These are phyloP conservation scores for Golovinomyces cichoracearum DNA, from an alignment of 2,329 filamentous ascomycete species.

Conservation along the genomic window DNA sequence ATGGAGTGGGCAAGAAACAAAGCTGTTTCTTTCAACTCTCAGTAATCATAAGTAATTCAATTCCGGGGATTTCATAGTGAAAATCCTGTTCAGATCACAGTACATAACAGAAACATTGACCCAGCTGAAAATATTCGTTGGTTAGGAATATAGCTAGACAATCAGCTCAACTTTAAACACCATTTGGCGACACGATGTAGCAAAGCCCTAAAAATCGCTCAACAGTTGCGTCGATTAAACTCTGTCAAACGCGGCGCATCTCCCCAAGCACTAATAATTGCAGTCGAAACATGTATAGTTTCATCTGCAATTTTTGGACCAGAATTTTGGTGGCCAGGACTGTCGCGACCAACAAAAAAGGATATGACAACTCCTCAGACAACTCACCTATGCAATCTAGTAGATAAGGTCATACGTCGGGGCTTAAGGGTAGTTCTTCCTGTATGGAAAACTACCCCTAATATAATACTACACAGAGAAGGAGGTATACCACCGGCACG, in stretches of 20 bases:
- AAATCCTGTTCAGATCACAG: too few species aligned
- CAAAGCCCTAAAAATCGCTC: not conserved
- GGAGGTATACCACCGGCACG: not conserved
- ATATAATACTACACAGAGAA: not conserved
- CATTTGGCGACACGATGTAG: not conserved
- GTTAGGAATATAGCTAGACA: not conserved
- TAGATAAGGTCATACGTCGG: not conserved
- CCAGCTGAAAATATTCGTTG: not conserved
- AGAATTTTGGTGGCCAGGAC: too few species aligned
- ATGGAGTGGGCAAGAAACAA: too few species aligned
- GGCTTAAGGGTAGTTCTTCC: not conserved
- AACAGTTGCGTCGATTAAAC: not conserved
- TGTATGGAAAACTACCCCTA: not conserved
- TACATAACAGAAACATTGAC: too few species aligned
- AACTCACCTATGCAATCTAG: not conserved
- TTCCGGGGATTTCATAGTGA: too few species aligned
- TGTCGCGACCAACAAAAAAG: not conserved
- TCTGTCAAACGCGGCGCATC: too few species aligned
- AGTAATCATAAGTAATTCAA: too few species aligned
- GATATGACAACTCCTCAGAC: not conserved
- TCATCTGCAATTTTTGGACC: too few species aligned
- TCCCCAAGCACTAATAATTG: too few species aligned
- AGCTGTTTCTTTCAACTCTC: too few species aligned
- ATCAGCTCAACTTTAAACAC: not conserved
- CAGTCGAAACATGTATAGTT: too few species aligned